Conservation (phyloP, 2,329 filamentous ascomycete genomes). For the Orbilia ellipsospora region DNA sequence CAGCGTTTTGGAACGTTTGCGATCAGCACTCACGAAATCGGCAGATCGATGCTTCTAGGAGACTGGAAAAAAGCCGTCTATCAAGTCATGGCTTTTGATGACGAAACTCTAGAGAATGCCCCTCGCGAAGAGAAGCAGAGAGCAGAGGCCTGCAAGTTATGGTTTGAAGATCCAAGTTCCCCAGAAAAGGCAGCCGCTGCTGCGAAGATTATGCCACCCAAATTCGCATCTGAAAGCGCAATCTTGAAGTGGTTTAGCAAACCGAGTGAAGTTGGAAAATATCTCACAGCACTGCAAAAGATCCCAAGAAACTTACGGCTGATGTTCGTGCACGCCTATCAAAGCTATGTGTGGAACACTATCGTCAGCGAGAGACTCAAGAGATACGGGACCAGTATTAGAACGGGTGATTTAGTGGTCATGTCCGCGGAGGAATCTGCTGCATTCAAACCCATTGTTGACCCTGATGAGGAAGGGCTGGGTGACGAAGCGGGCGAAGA, state of each 20-base stretch:
- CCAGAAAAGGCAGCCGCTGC: constrained; percentile 71
- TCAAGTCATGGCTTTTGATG: constrained; percentile 78
- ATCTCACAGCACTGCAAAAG: constrained; percentile 79
- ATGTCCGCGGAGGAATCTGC: constrained; percentile 57
- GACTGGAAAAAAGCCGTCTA: constrained; percentile 84
- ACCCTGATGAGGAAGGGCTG: constrained; percentile 64
- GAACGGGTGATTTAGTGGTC: constrained; percentile 87
- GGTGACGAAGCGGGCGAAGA: constrained; percentile 68
- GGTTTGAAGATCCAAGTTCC: constrained; percentile 65
- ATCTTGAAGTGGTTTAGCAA: constrained; percentile 78
- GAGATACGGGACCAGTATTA: constrained; percentile 75
- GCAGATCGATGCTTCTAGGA: constrained; percentile 82
- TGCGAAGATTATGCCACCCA: constrained; percentile 76
- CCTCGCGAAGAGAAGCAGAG: constrained; percentile 81
- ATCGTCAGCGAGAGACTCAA: constrained; percentile 84
- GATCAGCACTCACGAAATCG: constrained; percentile 85
- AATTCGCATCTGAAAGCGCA: constrained; percentile 81
- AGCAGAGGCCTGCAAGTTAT: constrained; percentile 80
- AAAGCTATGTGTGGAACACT: constrained; percentile 93
- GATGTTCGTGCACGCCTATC: constrained; percentile 98
- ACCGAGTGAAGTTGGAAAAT: constrained; percentile 65
- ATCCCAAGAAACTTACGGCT: constrained; percentile 84
- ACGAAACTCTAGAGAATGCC: constrained; percentile 71
- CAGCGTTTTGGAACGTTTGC: constrained; percentile 93
- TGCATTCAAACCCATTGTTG: constrained; percentile 58